phyloP scores from a whole-genome alignment of 257 asterid genomes.

The Solanum virginianum region DNA sequence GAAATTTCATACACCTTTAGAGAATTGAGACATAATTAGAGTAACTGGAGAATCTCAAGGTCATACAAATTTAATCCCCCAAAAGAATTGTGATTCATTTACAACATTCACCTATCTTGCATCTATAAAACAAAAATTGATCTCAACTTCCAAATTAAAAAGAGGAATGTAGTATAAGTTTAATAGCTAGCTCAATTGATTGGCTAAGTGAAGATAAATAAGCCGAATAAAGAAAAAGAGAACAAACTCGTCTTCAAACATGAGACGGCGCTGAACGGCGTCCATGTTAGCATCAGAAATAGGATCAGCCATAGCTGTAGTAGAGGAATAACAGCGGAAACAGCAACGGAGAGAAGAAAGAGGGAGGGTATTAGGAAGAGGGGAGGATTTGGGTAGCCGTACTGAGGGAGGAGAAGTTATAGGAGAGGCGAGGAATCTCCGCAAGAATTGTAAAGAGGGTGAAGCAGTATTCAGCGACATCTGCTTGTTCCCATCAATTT shows the following conservation, averaged over 20 bases:
- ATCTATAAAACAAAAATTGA: background rate
- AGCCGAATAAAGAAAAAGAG: background rate
- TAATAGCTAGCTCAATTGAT: background rate
- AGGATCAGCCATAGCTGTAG: constrained; percentile 42
- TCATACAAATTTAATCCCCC: background rate
- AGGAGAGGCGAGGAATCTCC: constrained; percentile 11
- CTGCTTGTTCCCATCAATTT: background rate
- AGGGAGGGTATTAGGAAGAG: background rate
- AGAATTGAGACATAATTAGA: background rate
- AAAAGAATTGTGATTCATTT: background rate
- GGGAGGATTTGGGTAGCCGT: background rate
- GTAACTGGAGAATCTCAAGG: background rate
- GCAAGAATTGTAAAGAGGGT: constrained; percentile 7
- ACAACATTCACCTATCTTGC: background rate
- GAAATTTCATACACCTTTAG: background rate
- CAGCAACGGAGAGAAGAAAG: background rate
- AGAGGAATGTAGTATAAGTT: background rate
- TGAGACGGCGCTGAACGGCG: constrained; percentile 90
- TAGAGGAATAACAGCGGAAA: constrained; percentile 9
- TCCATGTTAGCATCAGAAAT: constrained; percentile 71
- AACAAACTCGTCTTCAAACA: constrained; percentile 92
- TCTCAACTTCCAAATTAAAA: background rate
- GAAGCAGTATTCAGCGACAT: constrained; percentile 6
- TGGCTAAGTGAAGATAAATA: too few relatives aligned
- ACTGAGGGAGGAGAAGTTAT: constrained; percentile 1